phyloP scores from a whole-genome alignment of 1,284 basidiomycete species.

The Leccinum griseonigrum region DNA sequence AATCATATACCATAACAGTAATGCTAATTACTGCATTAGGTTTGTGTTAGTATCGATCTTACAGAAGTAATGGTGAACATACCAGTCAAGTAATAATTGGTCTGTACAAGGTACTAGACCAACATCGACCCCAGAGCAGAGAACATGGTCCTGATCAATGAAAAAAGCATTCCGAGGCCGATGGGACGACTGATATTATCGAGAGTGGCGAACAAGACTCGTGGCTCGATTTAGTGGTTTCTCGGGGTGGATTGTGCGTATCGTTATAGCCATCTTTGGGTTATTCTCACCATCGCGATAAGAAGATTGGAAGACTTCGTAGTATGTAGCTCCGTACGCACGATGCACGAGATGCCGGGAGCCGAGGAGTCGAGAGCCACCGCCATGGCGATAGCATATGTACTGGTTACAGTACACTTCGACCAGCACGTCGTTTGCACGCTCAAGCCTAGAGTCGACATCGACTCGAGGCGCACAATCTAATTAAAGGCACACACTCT shows the following conservation, averaged over 20 bases:
- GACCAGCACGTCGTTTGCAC: neutral
- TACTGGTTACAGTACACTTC: neutral
- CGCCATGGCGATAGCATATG: neutral
- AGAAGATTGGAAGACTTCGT: neutral
- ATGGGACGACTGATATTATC: neutral
- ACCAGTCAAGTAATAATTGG: neutral
- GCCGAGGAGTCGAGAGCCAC: neutral
- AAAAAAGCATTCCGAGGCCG: neutral
- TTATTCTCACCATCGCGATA: neutral
- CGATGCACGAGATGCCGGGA: neutral
- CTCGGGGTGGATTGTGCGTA: neutral
- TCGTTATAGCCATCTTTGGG: neutral
- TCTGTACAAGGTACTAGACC: neutral
- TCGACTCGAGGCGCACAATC: neutral
- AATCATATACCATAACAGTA: neutral
- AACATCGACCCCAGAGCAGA: neutral
- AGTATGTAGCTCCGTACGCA: neutral
- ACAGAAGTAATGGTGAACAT: neutral
- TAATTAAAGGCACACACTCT: neutral
- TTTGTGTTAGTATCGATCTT: neutral
- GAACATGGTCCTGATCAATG: neutral
- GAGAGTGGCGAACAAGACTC: neutral
- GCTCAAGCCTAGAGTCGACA: neutral
- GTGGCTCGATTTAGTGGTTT: neutral
- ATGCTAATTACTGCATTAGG: neutral